phyloP scores from a whole-genome alignment of 1,139 yeast genomes.

The Chernovozyma sophiae-reginae region DNA sequence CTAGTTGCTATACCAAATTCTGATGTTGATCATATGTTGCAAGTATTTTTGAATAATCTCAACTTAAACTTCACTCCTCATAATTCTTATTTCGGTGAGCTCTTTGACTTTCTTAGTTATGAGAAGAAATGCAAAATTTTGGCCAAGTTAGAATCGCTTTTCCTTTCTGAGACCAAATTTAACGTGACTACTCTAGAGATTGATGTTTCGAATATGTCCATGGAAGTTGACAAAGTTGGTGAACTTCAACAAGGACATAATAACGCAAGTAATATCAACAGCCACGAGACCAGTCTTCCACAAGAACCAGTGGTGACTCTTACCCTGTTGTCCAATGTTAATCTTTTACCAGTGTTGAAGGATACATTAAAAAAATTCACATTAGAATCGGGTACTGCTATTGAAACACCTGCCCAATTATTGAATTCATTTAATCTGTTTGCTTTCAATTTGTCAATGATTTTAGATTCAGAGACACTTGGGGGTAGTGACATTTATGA shows the following conservation, averaged over 20 bases:
- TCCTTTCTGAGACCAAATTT: conserved; percentile 13
- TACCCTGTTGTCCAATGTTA: conserved; percentile 14
- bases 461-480: conserved; percentile 10
- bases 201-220: neutral
- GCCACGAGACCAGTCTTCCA: neutral
- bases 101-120: conserved; percentile 31
- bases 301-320: neutral
- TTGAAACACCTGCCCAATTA: conserved; percentile 1
- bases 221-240: neutral
- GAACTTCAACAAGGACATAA: neutral
- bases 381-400: neutral
- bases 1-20: conserved; percentile 18
- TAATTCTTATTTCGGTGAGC: conserved; percentile 41
- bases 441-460: conserved; percentile 15
- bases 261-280: neutral
- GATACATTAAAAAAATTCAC: conserved; percentile 39
- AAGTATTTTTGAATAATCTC: conserved; percentile 39
- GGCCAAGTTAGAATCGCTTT: conserved; percentile 24
- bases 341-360: conserved; percentile 10
- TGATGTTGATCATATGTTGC: conserved; percentile 19
- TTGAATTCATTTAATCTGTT: conserved; percentile 9
- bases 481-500: conserved; percentile 12
- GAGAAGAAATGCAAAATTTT: conserved; percentile 26
- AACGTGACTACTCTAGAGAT: neutral
- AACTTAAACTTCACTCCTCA: conserved; percentile 33